Conservation (phyloP, 768 basidiomycete genomes). For the Nevesoporus exiguus region DNA sequence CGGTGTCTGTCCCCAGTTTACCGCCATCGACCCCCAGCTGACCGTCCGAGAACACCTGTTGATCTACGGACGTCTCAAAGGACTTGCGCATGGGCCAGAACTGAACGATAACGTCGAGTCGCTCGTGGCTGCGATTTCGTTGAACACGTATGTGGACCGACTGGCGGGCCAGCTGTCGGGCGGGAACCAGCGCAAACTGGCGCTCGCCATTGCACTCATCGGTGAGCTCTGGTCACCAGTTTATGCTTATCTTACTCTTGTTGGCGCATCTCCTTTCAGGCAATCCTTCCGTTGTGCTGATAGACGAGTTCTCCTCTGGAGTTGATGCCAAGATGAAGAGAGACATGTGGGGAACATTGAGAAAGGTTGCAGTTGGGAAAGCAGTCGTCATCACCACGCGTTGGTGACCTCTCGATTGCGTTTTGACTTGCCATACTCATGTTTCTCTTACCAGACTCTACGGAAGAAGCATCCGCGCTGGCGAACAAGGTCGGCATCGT, state of each 20-base stretch:
- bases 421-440: not conserved
- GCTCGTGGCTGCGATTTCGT: constrained; percentile 56
- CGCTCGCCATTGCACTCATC: constrained; percentile 73
- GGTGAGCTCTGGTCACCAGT: constrained; percentile 33
- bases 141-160: constrained; percentile 61
- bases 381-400: constrained; percentile 72
- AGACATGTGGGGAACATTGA: constrained; percentile 76
- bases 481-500: constrained; percentile 76
- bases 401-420: constrained; percentile 31
- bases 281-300: constrained; percentile 73
- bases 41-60: constrained; percentile 75
- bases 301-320: constrained; percentile 83
- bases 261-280: constrained; percentile 36
- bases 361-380: constrained; percentile 62
- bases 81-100: constrained; percentile 48
- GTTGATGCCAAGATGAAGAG: constrained; percentile 82
- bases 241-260: not conserved
- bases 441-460: constrained; percentile 52
- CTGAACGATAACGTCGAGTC: constrained; percentile 51
- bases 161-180: constrained; percentile 74
- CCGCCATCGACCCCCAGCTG: constrained; percentile 74
- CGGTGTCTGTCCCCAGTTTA: constrained; percentile 83
- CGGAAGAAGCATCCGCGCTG: constrained; percentile 81
- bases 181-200: constrained; percentile 75
- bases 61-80: constrained; percentile 73